Evolutionary conservation across 768 basidiomycete species (phyloP).

Genomic region (Cystofilobasidium macerans): DNA sequence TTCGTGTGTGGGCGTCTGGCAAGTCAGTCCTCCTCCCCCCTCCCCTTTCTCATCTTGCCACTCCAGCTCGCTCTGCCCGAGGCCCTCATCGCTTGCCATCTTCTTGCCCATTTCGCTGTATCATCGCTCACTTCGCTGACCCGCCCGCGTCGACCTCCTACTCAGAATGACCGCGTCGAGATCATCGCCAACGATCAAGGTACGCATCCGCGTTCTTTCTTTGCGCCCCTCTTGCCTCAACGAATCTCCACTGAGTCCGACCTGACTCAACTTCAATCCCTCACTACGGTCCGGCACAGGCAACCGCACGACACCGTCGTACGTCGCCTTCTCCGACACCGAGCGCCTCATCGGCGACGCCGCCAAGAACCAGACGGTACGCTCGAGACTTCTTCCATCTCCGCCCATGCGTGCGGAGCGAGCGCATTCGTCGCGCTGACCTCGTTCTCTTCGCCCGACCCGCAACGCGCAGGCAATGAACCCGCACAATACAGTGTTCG

Average conservation of each 20-base stretch:
- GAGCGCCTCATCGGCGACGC: conserved; percentile 99
- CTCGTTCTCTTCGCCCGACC: not conserved
- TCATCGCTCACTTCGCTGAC: no score
- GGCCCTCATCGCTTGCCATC: no score
- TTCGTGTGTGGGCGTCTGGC: conserved; percentile 34
- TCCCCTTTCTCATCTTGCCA: no score
- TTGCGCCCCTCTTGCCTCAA: no score
- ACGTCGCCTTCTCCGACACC: conserved; percentile 84
- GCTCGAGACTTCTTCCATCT: not conserved
- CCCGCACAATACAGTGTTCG: conserved; percentile 78
- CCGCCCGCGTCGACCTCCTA: no score
- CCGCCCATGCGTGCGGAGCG: not conserved
- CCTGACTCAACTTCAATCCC: not conserved
- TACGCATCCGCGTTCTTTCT: not conserved
- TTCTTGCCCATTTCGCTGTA: not conserved
- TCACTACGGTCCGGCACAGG: conserved; percentile 37
- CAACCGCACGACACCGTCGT: conserved; percentile 86
- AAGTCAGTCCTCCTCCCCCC: not conserved
- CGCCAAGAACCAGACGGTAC: conserved; percentile 70
- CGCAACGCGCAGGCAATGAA: not conserved
- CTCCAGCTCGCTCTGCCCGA: not conserved
- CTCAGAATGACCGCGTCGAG: conserved; percentile 42
- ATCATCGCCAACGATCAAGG: conserved; percentile 37
- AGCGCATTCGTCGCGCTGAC: not conserved
- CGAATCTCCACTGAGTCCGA: no score